A percentile compares a stretch with the other conserved stretches of the same genome.
Evolutionary conservation across 805 yeast genomes (phyloP).

Genomic region (Kuraishia cidri): DNA sequence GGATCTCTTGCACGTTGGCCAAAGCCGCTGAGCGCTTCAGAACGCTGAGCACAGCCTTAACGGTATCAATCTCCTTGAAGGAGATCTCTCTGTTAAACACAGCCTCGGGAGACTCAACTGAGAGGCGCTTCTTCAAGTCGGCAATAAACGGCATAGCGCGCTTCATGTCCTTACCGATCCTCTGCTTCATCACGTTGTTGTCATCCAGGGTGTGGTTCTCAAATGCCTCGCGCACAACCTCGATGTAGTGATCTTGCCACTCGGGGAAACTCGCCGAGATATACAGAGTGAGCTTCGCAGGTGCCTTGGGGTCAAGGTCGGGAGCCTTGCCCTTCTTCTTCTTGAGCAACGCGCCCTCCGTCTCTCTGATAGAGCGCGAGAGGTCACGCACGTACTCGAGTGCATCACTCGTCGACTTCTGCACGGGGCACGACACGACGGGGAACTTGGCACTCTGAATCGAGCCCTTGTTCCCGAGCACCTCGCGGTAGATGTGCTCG

Average conservation of each 20-base stretch:
- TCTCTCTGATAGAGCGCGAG: conserved; percentile 82
- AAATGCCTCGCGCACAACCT: conserved; percentile 67
- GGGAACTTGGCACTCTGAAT: conserved; percentile 81
- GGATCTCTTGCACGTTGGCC: conserved; percentile 43
- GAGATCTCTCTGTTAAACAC: conserved; percentile 87
- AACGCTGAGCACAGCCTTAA: conserved; percentile 45
- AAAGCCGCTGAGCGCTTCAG: conserved; percentile 60
- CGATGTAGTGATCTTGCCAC: conserved; percentile 54
- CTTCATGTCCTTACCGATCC: conserved; percentile 85
- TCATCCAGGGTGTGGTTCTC: conserved; percentile 57
- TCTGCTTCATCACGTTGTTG: conserved; percentile 52
- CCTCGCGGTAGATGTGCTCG: conserved; percentile 81
- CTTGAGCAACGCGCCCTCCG: conserved; percentile 80
- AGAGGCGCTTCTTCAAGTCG: conserved; percentile 72
- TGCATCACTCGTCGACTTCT: conserved; percentile 52
- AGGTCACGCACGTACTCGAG: conserved; percentile 73
- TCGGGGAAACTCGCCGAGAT: conserved; percentile 75
- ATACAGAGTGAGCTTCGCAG: conserved; percentile 64
- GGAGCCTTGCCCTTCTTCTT: conserved; percentile 77
- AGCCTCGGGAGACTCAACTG: conserved; percentile 56
- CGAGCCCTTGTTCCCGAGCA: conserved; percentile 55
- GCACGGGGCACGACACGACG: conserved; percentile 56
- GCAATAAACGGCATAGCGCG: conserved; percentile 97
- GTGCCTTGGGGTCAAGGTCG: conserved; percentile 66
- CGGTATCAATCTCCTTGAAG: conserved; percentile 67